A percentile compares a stretch with the other conserved stretches of the same genome.
phyloP scores from a whole-genome alignment of 495 filamentous ascomycete genomes.

The Pyronema omphalodes region DNA sequence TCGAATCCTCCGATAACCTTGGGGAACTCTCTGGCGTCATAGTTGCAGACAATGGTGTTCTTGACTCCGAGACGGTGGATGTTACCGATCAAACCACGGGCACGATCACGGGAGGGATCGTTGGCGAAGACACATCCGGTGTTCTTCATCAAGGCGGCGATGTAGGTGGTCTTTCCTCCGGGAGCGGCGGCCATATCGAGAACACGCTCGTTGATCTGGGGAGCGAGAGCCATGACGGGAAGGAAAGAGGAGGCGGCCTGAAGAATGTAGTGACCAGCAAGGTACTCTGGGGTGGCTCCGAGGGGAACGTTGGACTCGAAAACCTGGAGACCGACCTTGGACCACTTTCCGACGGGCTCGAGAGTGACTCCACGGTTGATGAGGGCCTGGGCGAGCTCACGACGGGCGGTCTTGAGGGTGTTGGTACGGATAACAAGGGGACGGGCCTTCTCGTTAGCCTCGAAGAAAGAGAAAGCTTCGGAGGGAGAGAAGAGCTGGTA shows the following conservation, averaged over 20 bases:
- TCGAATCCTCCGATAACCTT: constrained; percentile 91
- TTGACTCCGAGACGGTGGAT: constrained; percentile 85
- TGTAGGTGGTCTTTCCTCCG: constrained; percentile 92
- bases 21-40: constrained; percentile 83
- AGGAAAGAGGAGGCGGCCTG: constrained; percentile 95
- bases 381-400: constrained; percentile 78
- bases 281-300: constrained; percentile 94
- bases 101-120: constrained; percentile 78
- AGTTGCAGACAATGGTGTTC: constrained; percentile 87
- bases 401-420: constrained; percentile 77
- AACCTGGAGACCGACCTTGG: constrained; percentile 87
- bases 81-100: constrained; percentile 95
- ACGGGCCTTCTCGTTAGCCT: constrained; percentile 85
- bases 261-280: constrained; percentile 92
- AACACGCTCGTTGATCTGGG: constrained; percentile 77
- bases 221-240: constrained; percentile 90
- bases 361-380: constrained; percentile 95
- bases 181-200: constrained; percentile 96
- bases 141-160: constrained; percentile 95
- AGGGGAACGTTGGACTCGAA: constrained; percentile 87
- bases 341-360: constrained; percentile 96
- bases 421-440: constrained; percentile 83
- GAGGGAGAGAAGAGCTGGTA: constrained; percentile 78
- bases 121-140: constrained; percentile 93
- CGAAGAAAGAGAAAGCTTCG: constrained; percentile 96